Conservation (phyloP, 192 early-diverging fungal species). For the Ambispora gerdemannii region DNA sequence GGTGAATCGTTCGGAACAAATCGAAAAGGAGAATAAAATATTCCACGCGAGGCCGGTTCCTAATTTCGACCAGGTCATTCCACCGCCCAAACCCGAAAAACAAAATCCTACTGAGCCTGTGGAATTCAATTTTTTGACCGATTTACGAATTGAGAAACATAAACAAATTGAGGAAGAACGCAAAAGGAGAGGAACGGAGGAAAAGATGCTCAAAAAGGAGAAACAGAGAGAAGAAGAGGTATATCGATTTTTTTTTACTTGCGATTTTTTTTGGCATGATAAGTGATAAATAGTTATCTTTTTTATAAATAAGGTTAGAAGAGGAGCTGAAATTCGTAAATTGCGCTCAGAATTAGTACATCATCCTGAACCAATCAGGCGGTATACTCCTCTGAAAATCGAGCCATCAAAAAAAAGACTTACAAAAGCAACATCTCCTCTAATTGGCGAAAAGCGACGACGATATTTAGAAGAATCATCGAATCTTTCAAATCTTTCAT, state of each 20-base stretch:
- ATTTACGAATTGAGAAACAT: conserved; percentile 3
- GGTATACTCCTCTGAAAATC: conserved; percentile 4
- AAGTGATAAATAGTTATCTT: neutral
- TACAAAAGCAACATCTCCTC: conserved; percentile 16
- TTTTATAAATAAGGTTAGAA: neutral
- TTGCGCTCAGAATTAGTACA: conserved; percentile 2
- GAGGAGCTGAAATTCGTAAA: conserved; percentile 14
- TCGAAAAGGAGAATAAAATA: conserved; percentile 9
- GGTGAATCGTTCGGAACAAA: neutral
- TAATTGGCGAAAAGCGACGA: conserved; percentile 5
- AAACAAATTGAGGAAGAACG: neutral
- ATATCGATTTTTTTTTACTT: neutral
- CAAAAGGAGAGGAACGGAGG: neutral
- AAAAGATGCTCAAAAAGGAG: neutral
- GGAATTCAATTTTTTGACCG: conserved; percentile 8
- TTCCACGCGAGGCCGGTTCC: conserved; percentile 13
- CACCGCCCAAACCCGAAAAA: conserved; percentile 2
- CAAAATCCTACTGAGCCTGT: conserved; percentile 14
- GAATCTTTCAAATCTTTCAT: too few relatives aligned
- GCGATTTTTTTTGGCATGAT: neutral
- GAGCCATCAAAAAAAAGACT: conserved; percentile 13
- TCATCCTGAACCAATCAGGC: conserved; percentile 1
- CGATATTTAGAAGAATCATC: neutral
- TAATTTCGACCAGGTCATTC: conserved; percentile 7
- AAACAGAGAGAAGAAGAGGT: conserved; percentile 17